Percentiles rank a stretch among this genome's conserved stretches.
These are phyloP conservation scores for Gentiana straminea DNA, from an alignment of 257 asterid species.

Conservation along the genomic window DNA sequence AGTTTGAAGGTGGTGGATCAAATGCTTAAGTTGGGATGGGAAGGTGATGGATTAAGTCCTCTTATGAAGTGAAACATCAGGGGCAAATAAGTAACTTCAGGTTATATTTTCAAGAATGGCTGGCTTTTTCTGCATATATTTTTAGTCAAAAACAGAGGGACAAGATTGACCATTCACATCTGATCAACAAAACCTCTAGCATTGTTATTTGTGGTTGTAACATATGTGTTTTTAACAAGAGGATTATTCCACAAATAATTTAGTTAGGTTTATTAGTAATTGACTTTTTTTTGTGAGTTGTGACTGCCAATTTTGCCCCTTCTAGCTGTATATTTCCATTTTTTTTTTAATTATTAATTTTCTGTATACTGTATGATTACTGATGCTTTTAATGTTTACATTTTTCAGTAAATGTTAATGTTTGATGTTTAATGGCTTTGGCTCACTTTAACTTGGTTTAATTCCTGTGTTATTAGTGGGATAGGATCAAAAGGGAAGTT, in stretches of 20 bases:
- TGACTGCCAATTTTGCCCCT: too few species aligned
- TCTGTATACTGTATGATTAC: too few species aligned
- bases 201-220: too few species aligned
- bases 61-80: conserved; percentile 40
- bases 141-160: neutral
- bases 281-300: too few species aligned
- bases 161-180: conserved; percentile 1
- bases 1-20: conserved; percentile 98
- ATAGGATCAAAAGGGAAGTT: too few species aligned
- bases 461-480: neutral
- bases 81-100: neutral
- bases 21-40: conserved; percentile 98
- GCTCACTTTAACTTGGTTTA: conserved; percentile 1
- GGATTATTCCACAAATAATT: too few species aligned
- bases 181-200: neutral
- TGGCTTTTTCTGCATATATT: neutral
- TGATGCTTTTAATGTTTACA: too few species aligned
- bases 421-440: neutral
- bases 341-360: too few species aligned
- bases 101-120: neutral
- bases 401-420: too few species aligned
- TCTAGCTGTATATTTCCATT: too few species aligned
- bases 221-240: too few species aligned
- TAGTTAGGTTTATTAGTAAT: too few species aligned
- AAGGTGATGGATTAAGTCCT: conserved; percentile 86